Evolutionary conservation across 345 rosid species (phyloP).

Genomic region (Orychophragmus violaceus): DNA sequence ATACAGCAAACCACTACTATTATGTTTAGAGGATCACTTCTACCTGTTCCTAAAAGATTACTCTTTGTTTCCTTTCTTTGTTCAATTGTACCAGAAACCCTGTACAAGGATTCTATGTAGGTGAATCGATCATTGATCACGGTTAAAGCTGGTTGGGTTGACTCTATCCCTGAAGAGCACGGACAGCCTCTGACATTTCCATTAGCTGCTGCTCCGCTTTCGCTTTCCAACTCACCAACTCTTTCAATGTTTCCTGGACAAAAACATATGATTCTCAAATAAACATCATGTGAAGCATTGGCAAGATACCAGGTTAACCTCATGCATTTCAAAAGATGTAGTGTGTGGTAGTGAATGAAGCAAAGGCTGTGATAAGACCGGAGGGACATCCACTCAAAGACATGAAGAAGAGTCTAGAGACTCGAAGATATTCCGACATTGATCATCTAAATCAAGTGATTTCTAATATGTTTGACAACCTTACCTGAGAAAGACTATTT

Average conservation of each 20-base stretch:
- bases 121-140: background rate
- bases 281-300: background rate
- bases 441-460: background rate
- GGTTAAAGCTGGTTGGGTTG: background rate
- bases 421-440: background rate
- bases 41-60: slow-evolving; percentile 22
- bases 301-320: too few species aligned
- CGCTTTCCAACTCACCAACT: slow-evolving; percentile 67
- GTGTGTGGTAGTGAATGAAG: background rate
- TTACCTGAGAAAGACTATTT: slow-evolving; percentile 51
- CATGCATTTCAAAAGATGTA: background rate
- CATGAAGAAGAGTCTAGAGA: background rate
- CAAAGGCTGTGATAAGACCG: background rate
- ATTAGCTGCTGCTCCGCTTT: slow-evolving; percentile 70
- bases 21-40: background rate
- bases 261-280: background rate
- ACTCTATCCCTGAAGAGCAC: slow-evolving; percentile 44
- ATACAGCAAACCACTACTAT: slow-evolving; percentile 10
- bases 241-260: slow-evolving; percentile 61
- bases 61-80: background rate
- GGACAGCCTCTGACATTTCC: slow-evolving; percentile 49
- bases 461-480: background rate
- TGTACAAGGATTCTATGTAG: slow-evolving; percentile 33
- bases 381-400: background rate
- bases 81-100: slow-evolving; percentile 16